Percentiles rank a stretch among this genome's conserved stretches.
phyloP scores from a whole-genome alignment of 2,329 filamentous ascomycete species.

The Rhynchosporium graminicola region DNA sequence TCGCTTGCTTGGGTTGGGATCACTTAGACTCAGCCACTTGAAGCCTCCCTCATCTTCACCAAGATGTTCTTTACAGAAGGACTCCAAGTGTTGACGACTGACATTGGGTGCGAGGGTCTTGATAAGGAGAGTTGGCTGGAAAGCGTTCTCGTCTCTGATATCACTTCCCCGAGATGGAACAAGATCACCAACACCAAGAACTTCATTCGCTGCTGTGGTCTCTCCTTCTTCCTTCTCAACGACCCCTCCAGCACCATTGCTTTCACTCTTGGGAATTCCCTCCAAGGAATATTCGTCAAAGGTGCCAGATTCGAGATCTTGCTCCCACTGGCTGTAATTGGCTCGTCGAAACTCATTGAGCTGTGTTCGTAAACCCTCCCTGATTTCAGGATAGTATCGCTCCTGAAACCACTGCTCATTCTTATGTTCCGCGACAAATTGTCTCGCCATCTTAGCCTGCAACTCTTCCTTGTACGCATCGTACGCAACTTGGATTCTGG shows the following conservation, averaged over 20 bases:
- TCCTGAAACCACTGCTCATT: slow-evolving; percentile 98
- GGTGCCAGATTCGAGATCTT: slow-evolving; percentile 77
- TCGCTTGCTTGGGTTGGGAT: slow-evolving; percentile 94
- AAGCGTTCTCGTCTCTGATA: slow-evolving; percentile 82
- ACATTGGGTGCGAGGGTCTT: slow-evolving; percentile 98
- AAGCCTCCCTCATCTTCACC: slow-evolving; percentile 90
- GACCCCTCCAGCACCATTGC: slow-evolving; percentile 79
- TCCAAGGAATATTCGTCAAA: slow-evolving; percentile 96
- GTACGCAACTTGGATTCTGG: slow-evolving; percentile 71
- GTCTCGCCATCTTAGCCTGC: slow-evolving; percentile 77
- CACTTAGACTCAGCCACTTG: slow-evolving; percentile 93
- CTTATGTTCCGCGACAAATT: slow-evolving; percentile 90
- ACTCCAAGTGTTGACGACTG: slow-evolving; percentile 88
- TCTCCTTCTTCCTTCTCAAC: slow-evolving; percentile 96
- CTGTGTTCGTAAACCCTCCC: slow-evolving; percentile 71
- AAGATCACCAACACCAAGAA: slow-evolving; percentile 87
- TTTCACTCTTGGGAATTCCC: slow-evolving; percentile 90
- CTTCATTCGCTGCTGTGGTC: slow-evolving; percentile 86
- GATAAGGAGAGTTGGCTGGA: slow-evolving; percentile 90
- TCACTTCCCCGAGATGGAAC: slow-evolving; percentile 83
- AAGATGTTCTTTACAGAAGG: slow-evolving; percentile 91
- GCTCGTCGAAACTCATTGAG: slow-evolving; percentile 78
- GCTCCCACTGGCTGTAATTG: slow-evolving; percentile 84
- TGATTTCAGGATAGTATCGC: slow-evolving; percentile 82
- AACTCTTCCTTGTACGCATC: slow-evolving; percentile 69